Evolutionary conservation across 2,329 filamentous ascomycete genomes (phyloP).

Genomic region (Beauveria rudraprayagi): DNA sequence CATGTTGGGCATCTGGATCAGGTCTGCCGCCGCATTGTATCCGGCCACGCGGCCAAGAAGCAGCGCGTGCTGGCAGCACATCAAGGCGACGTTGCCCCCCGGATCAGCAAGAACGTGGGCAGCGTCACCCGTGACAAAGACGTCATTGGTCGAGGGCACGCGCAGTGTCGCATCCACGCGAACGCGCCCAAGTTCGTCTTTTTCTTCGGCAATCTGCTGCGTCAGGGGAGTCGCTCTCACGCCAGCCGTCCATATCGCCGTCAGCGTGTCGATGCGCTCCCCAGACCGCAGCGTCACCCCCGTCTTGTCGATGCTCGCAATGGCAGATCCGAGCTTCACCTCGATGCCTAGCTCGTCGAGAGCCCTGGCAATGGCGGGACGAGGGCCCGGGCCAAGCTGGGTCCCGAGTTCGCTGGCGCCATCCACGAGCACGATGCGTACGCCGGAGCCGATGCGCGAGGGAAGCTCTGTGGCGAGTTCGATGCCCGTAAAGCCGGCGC

Average conservation of each 20-base stretch:
- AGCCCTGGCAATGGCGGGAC: constrained; percentile 24
- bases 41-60: constrained; percentile 26
- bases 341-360: constrained; percentile 22
- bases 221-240: constrained; percentile 25
- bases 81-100: constrained; percentile 23
- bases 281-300: constrained; percentile 22
- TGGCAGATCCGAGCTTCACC: constrained; percentile 20
- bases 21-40: constrained; percentile 26
- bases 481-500: constrained; percentile 29
- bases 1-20: constrained; percentile 19
- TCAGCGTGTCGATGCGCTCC: constrained; percentile 25
- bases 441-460: constrained; percentile 14
- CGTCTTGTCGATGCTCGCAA: constrained; percentile 18
- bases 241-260: constrained; percentile 30
- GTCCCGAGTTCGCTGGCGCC: constrained; percentile 21
- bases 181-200: constrained; percentile 22
- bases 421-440: constrained; percentile 23
- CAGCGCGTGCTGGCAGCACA: constrained; percentile 33
- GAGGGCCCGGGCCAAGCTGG: constrained; percentile 25
- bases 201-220: constrained; percentile 22
- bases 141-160: constrained; percentile 14
- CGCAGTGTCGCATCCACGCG: constrained; percentile 21
- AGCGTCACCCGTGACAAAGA: constrained; percentile 29
- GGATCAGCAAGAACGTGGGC: constrained; percentile 20
- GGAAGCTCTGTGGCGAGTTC: constrained; percentile 25